Evolutionary conservation across 2,329 filamentous ascomycete species (phyloP), one percentile per base, ranked within the genome.

Genomic region (Albophoma yamanashiensis): DNA sequence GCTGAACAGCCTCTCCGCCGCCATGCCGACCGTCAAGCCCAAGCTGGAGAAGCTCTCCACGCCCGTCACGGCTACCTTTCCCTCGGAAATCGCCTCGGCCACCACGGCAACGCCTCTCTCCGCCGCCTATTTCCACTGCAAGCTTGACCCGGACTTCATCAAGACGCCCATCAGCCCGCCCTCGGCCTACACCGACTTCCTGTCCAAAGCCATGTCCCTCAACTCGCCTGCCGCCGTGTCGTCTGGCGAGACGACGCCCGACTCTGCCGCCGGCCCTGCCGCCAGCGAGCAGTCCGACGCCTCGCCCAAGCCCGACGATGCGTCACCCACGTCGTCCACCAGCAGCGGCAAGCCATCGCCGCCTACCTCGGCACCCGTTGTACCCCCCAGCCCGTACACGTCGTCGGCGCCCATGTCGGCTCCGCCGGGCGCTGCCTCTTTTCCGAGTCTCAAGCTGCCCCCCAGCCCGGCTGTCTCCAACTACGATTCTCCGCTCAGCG

Each of bases 121-220:
- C 62, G 78, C 73, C 61, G 69, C 74, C 61, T 74, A 70, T 39
- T 74, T 74, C 61, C 66, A 69, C 50, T 73, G 70, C 64, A 75
- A 74, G 63, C 73, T 76, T 11, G 77, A 75, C 40, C 71, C 76
- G 9, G 78, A 79, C 60, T 80, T 82, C 67, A 83, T 92, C 78
- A 93, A 92, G 76, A 97, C 92, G 5, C 92, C 92, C 56, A 96
- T 97, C 73, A 95, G 89, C 58, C 93, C 93, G 58, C 93, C 93
- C 3, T 80, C 84, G 27, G 92, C 93, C 61, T 97, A 97, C 72
- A 88, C 91, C 66, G 92, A 97, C 70, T 97, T 97, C 71, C 86
- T 97, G 64, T 70, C 73, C 58, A 93, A 92, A 76, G 86, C 87
- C 62, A 85, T 95, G 75, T 88, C 88, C 22, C 79, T 92, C 61